A percentile compares a stretch with the other conserved stretches of the same genome.
Evolutionary conservation across 805 yeast species (phyloP).

Genomic region (Kregervanrija delftensis): DNA sequence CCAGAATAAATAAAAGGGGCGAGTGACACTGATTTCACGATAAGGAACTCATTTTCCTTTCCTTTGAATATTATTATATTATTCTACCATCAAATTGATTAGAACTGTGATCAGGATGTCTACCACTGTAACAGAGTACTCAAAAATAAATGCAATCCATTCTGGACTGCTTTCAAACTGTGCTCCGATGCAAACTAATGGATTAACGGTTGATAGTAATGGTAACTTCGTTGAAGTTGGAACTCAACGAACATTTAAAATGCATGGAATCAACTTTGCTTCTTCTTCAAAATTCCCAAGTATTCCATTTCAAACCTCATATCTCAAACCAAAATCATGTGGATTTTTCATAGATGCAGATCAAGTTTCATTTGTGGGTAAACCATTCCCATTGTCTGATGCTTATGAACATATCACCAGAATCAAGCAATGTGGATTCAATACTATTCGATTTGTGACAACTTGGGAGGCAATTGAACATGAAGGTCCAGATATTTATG

Average conservation of each 20-base stretch:
- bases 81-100: no score
- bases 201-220: slow-evolving; percentile 29
- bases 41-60: no score
- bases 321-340: slow-evolving; percentile 30
- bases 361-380: slow-evolving; percentile 69
- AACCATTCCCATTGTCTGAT: slow-evolving; percentile 73
- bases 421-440: slow-evolving; percentile 76
- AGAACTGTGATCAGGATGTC: no score
- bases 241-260: slow-evolving; percentile 50
- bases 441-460: slow-evolving; percentile 64
- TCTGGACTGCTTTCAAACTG: slow-evolving; percentile 7
- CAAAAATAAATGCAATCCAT: background rate
- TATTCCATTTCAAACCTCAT: slow-evolving; percentile 41
- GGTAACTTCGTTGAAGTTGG: slow-evolving; percentile 52
- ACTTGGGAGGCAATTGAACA: slow-evolving; percentile 96
- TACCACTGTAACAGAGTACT: no score
- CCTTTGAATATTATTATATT: no score
- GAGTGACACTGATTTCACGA: no score
- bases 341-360: slow-evolving; percentile 64
- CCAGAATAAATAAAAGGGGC: no score
- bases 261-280: slow-evolving; percentile 80
- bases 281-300: slow-evolving; percentile 67
- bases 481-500: slow-evolving; percentile 77
- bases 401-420: slow-evolving; percentile 63
- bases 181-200: slow-evolving; percentile 15